Evolutionary conservation across 305 asterid genomes (phyloP), one percentile per base, ranked within the genome.

Genomic region (Andrographis paniculata): DNA sequence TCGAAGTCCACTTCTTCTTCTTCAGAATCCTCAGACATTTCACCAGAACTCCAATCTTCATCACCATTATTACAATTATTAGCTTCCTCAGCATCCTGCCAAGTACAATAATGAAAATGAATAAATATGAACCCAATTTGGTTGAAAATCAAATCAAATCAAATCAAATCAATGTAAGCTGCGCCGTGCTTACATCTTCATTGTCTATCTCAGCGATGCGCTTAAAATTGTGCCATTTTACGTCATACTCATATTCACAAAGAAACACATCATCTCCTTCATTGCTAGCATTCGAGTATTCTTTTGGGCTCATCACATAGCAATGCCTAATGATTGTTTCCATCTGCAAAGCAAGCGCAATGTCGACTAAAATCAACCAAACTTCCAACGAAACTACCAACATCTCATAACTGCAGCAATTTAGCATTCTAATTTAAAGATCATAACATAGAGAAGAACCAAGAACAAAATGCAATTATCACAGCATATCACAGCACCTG

Each of bases 181-280:
- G 16, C 20, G n/a, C 51, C 50, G 31, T 27, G 48, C 78, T 68
- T 60, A 83, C 96, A 64, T 75, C 74, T 47, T 70, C 80, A 58
- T 22, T 69, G 47, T 78, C 83, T 33, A 72, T 68, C 62, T 80
- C 95, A 7, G 87, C 84, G 57, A 91, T 77, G 58, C 93, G 93
- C 73, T 87, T 91, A 82, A 87, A 91, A 62, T 77, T 87, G 42
- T 72, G 87, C 93, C 89, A 91, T n/a, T 48, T 72, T 41, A 81
- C 55, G 41, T 87, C 95, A 50, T 91, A 87, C 60, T 91, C 96
- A 45, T 91, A 91, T 65, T 91, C 99, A 65, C 96, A 91, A 14
- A 87, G 58, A 63, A 87, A 87, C 59, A 91, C 87, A 59, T 87
- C 99, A 68, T 91, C 99, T 45, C 99, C 96, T 1, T 62, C 99